These are phyloP conservation scores for Mycena kentingensis DNA, from an alignment of 768 basidiomycete species.

Conservation along the genomic window DNA sequence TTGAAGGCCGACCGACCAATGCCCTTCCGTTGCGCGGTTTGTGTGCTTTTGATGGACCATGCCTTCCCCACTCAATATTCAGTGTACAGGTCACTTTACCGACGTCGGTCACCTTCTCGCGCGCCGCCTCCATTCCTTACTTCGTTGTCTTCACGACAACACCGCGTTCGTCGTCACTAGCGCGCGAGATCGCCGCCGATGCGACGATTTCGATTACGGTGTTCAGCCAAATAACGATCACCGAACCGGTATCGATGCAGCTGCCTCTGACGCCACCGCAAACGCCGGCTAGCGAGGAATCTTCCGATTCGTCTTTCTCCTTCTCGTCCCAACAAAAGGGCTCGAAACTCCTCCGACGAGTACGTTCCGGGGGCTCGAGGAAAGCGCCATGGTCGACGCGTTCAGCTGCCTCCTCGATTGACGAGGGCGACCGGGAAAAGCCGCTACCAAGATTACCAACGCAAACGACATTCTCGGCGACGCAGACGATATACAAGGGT, in stretches of 20 bases:
- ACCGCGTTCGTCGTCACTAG: constrained; percentile 53
- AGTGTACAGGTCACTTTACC: constrained; percentile 69
- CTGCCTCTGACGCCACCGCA: constrained; percentile 51
- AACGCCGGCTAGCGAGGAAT: constrained; percentile 55
- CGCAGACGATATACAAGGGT: constrained; percentile 48
- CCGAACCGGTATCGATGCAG: constrained; percentile 40
- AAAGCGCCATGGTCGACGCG: constrained; percentile 27
- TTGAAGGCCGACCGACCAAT: constrained; percentile 62
- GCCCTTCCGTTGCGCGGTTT: constrained; percentile 67
- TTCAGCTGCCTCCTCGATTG: constrained; percentile 5
- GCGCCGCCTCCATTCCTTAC: constrained; percentile 63
- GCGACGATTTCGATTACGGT: constrained; percentile 72
- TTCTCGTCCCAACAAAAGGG: constrained; percentile 2
- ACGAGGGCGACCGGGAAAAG: constrained; percentile 34
- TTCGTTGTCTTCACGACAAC: constrained; percentile 74
- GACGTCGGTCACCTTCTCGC: constrained; percentile 59
- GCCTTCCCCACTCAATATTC: constrained; percentile 3
- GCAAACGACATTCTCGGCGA: constrained; percentile 42
- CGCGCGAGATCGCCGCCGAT: constrained; percentile 68
- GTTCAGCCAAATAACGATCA: constrained; percentile 59
- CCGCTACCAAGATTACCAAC: constrained; percentile 46
- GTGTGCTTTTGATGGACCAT: constrained; percentile 28
- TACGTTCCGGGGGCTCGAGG: constrained; percentile 10
- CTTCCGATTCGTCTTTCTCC: constrained; percentile 8
- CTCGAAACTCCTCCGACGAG: constrained; percentile 14